Percentiles rank a stretch among this genome's conserved stretches.
These are phyloP conservation scores for Cylindrodendrum hubeiense DNA, from an alignment of 2,329 filamentous ascomycete species.

Conservation along the genomic window DNA sequence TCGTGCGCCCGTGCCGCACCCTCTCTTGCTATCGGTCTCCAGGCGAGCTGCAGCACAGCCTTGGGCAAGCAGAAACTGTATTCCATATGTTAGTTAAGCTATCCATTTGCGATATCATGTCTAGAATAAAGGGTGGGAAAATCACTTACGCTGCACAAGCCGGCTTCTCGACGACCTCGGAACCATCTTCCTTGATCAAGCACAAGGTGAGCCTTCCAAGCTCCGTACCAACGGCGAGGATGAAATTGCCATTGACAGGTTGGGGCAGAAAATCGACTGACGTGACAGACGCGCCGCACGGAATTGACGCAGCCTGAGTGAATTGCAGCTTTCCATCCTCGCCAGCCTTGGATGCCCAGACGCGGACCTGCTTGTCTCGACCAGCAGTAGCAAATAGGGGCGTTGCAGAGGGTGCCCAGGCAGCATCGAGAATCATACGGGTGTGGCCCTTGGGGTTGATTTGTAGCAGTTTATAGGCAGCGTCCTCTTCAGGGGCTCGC, in stretches of 20 bases:
- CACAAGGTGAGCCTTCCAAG: constrained; percentile 61
- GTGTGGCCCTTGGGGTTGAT: constrained; percentile 87
- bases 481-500: constrained; percentile 54
- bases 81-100: constrained; percentile 27
- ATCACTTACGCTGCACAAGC: constrained; percentile 55
- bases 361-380: constrained; percentile 85
- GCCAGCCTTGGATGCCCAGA: constrained; percentile 66
- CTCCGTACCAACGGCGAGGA: constrained; percentile 71
- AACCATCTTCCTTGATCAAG: constrained; percentile 53
- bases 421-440: constrained; percentile 90
- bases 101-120: background rate
- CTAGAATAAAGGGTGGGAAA: too few relatives aligned
- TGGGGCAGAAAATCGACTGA: constrained; percentile 74
- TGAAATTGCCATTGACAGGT: constrained; percentile 44
- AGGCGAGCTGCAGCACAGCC: constrained; percentile 75
- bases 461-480: constrained; percentile 68
- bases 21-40: constrained; percentile 66
- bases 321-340: constrained; percentile 57
- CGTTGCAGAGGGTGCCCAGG: constrained; percentile 77
- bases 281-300: constrained; percentile 73
- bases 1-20: constrained; percentile 49
- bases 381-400: constrained; percentile 86
- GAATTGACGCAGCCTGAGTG: constrained; percentile 64
- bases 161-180: constrained; percentile 52
- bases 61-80: constrained; percentile 65